Evolutionary conservation across 2,329 filamentous ascomycete genomes (phyloP), one percentile per base, ranked within the genome.

Genomic region (Ophiosphaerella herpotricha): DNA sequence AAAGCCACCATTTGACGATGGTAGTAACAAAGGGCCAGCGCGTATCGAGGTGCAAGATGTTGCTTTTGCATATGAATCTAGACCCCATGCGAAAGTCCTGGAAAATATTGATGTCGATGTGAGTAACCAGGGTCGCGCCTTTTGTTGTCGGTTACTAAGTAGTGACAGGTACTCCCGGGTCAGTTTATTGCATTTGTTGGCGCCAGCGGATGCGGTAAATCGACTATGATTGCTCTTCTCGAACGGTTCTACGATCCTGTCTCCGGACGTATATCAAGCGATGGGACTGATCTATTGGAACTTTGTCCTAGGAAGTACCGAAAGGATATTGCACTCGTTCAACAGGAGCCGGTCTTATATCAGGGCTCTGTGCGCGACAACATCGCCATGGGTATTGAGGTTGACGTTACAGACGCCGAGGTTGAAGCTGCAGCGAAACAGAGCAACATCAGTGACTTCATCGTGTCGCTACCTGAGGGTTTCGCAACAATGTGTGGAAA

Each of bases 221-320:
- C 86, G 44, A 97, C 94, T 0, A 95, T 91, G 0, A 94, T 97
- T 62, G 88, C 90, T 1, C 82, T 97, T 3, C 79, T 97, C 16
- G 92, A 97, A 72, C 88, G 94, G 21, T 97, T 97, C 77, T 97
- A 97, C 68, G 91, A 97, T 63, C 90, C 92, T 0, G 78, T 92
- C 0, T 81, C 85, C 0, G 94, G 94, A 7, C 86, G 85, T 7
- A 81, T 99, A 39, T 89, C 84, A 52, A 80, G 96, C 23, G 92
- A 97, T 65, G 89, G 85, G 48, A 84, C 84, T 56, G 87, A 95
- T 55, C 90, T 97, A 62, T 86, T 85, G 50, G 80, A 79, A 3
- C 78, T 97, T 16, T 66, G 93, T 72, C 79, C 93, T 6, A 91
- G 90, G 73, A 85, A 92, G 47, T 97, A 97, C 76, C 87, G 94